Evolutionary conservation across 371 early-diverging fungal genomes (phyloP).

Genomic region (Mortierella sp.): DNA sequence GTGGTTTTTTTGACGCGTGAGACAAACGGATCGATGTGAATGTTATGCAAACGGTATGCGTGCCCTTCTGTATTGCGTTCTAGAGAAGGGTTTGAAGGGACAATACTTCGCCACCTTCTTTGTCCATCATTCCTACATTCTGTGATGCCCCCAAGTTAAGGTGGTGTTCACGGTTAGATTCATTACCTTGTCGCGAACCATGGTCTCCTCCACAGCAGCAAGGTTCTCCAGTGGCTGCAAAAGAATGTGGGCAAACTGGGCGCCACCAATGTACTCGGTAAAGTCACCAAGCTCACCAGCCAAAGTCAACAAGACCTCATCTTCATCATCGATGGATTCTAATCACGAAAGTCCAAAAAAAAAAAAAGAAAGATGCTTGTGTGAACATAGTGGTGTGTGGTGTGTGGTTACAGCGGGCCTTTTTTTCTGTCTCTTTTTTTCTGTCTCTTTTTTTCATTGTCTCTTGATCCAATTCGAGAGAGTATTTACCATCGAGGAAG

Average conservation of each 20-base stretch:
- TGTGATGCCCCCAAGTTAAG: neutral
- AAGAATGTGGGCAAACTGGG: slow-evolving; percentile 87
- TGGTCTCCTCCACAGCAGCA: slow-evolving; percentile 97
- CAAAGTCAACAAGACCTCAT: slow-evolving; percentile 93
- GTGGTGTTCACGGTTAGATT: neutral
- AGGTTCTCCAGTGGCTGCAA: slow-evolving; percentile 95
- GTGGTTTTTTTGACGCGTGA: slow-evolving; percentile 11
- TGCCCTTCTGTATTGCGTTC: neutral
- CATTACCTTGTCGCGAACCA: slow-evolving; percentile 94
- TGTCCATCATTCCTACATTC: neutral
- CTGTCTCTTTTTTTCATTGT: neutral
- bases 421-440: slow-evolving; percentile 6
- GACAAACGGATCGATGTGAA: slow-evolving; percentile 6
- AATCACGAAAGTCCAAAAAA: neutral
- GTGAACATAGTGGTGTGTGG: neutral
- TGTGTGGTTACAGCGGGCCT: neutral
- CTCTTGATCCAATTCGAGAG: neutral
- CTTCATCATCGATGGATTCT: slow-evolving; percentile 99
- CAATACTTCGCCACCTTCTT: neutral
- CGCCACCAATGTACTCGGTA: slow-evolving; percentile 93
- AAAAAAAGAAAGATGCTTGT: neutral
- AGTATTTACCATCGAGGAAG: slow-evolving; percentile 90
- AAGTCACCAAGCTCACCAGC: slow-evolving; percentile 96
- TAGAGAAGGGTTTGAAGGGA: neutral
- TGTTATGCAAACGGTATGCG: neutral